Evolutionary conservation across 768 basidiomycete species (phyloP).

Genomic region (Fistulinella prunicolor): DNA sequence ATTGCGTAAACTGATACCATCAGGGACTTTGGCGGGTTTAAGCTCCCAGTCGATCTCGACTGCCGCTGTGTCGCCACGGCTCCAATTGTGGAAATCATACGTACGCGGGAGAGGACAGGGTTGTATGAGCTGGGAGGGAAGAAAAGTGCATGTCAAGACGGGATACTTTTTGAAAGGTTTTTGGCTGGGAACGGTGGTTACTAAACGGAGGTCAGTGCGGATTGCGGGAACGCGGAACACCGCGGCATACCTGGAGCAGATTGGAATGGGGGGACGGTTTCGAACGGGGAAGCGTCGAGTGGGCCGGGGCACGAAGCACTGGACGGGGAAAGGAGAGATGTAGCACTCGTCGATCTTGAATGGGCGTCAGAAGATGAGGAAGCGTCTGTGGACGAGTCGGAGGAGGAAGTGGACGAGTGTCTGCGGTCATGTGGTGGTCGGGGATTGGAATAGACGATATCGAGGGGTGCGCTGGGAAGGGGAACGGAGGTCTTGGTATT

Average conservation of each 20-base stretch:
- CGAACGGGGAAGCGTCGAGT: slow-evolving; percentile 1
- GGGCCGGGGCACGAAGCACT: slow-evolving; percentile 11
- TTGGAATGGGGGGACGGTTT: background rate
- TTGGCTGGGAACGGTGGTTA: slow-evolving; percentile 2
- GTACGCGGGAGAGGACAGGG: slow-evolving; percentile 20
- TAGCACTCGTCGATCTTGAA: slow-evolving; percentile 25
- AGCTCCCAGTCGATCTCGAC: slow-evolving; percentile 55
- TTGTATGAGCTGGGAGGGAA: slow-evolving; percentile 44
- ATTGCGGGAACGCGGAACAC: background rate
- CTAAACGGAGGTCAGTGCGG: slow-evolving; percentile 9
- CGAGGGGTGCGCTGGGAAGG: slow-evolving; percentile 12
- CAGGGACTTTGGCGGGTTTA: slow-evolving; percentile 67
- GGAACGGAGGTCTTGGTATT: slow-evolving; percentile 10
- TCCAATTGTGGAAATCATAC: slow-evolving; percentile 21
- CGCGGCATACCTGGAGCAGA: slow-evolving; percentile 2
- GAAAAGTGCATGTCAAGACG: slow-evolving; percentile 50
- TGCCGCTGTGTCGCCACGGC: slow-evolving; percentile 10
- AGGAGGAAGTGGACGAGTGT: slow-evolving; percentile 27
- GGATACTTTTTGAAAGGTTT: slow-evolving; percentile 25
- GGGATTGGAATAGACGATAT: slow-evolving; percentile 5
- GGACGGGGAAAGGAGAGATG: slow-evolving; percentile 29
- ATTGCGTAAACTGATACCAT: slow-evolving; percentile 81
- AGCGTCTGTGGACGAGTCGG: slow-evolving; percentile 23
- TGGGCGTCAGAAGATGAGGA: slow-evolving; percentile 23
- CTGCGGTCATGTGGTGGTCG: slow-evolving; percentile 27